Evolutionary conservation across 2,329 filamentous ascomycete genomes (phyloP).

Genomic region (Venturia carpophila): DNA sequence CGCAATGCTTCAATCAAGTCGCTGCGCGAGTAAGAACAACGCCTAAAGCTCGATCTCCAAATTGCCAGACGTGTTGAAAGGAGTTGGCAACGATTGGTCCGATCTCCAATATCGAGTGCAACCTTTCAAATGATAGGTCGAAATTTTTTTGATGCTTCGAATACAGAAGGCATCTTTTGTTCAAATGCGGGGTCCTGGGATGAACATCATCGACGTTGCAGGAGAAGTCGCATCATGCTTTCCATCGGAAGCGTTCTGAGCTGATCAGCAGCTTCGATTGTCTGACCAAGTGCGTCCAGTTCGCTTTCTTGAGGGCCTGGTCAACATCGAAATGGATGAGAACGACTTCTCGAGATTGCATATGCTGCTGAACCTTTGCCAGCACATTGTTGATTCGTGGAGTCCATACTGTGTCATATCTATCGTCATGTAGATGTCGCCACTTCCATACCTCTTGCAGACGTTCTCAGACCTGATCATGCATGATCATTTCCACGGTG

Average conservation of each 20-base stretch:
- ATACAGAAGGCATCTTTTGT: neutral
- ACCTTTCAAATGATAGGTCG: no score
- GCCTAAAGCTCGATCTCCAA: neutral
- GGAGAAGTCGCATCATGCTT: neutral
- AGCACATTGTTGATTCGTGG: neutral
- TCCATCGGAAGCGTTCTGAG: neutral
- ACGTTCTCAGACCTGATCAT: neutral
- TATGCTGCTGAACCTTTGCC: neutral
- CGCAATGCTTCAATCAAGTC: neutral
- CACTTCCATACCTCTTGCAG: neutral
- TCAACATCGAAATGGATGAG: neutral
- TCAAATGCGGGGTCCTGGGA: neutral
- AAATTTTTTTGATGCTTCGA: neutral
- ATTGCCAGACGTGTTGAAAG: neutral
- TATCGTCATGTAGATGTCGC: neutral
- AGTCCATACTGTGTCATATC: neutral
- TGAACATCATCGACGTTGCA: neutral
- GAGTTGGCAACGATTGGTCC: neutral
- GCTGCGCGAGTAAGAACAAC: neutral
- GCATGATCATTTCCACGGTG: neutral
- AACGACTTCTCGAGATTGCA: neutral
- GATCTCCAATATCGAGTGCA: neutral
- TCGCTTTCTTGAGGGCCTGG: neutral
- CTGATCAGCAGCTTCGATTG: neutral
- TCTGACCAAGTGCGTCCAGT: neutral